These are phyloP conservation scores for Jasminum sambac DNA, from an alignment of 257 asterid species.

Conservation along the genomic window DNA sequence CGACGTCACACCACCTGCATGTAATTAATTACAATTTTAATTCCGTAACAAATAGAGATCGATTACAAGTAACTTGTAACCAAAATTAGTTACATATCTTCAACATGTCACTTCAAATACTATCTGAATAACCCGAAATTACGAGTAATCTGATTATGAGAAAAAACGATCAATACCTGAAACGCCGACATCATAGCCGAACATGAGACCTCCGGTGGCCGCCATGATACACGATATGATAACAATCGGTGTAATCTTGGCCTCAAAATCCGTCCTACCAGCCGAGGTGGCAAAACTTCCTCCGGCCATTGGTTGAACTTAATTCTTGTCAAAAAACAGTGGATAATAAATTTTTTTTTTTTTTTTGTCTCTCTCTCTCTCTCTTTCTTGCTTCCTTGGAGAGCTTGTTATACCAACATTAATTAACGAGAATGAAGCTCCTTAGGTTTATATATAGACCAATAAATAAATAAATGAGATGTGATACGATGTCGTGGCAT, in stretches of 20 bases:
- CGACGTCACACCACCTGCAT: constrained; percentile 77
- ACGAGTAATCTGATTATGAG: too few relatives aligned
- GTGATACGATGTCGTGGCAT: constrained; percentile 2
- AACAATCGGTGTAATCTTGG: constrained; percentile 78
- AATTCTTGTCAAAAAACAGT: too few relatives aligned
- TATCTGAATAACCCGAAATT: too few relatives aligned
- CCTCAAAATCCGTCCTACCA: constrained; percentile 66
- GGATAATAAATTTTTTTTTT: too few relatives aligned
- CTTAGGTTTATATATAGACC: constrained; percentile 35
- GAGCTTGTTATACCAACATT: not conserved
- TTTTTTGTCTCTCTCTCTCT: too few relatives aligned
- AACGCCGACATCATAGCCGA: constrained; percentile 78
- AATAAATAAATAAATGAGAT: constrained; percentile 3
- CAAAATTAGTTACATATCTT: too few relatives aligned
- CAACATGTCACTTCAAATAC: too few relatives aligned
- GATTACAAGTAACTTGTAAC: not conserved
- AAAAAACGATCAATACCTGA: constrained; percentile 48
- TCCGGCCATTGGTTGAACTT: constrained; percentile 49
- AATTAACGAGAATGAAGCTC: constrained; percentile 14
- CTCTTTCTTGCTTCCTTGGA: not conserved
- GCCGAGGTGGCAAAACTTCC: constrained; percentile 60
- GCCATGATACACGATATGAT: constrained; percentile 80
- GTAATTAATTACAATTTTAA: not conserved
- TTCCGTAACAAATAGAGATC: too few relatives aligned
- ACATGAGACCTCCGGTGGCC: constrained; percentile 90